Conservation (phyloP, 1,139 yeast genomes). For the Blastobotrys illinoisensis region DNA sequence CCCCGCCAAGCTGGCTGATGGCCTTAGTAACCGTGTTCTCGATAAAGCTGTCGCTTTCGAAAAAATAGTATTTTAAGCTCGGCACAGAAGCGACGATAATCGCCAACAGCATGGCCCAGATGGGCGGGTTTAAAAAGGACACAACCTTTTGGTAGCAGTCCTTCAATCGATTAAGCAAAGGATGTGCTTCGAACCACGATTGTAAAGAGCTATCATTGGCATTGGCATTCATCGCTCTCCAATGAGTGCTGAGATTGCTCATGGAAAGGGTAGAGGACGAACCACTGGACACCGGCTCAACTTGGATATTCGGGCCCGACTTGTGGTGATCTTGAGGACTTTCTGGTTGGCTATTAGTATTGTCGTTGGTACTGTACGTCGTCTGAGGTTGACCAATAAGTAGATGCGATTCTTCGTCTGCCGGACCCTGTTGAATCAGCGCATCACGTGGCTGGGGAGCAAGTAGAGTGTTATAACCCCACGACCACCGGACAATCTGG, state of each 20-base stretch:
- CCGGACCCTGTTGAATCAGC: constrained; percentile 9
- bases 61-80: constrained; percentile 57
- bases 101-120: constrained; percentile 84
- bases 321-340: neutral
- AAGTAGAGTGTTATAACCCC: constrained; percentile 79
- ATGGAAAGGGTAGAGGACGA: neutral
- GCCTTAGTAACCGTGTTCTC: constrained; percentile 75
- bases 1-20: constrained; percentile 72
- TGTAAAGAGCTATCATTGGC: neutral
- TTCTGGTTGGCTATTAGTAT: neutral
- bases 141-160: constrained; percentile 26
- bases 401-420: constrained; percentile 9
- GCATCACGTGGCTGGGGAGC: constrained; percentile 33
- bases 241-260: neutral
- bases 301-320: neutral
- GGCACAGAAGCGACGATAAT: constrained; percentile 81
- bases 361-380: neutral
- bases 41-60: constrained; percentile 57
- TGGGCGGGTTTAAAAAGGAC: constrained; percentile 84
- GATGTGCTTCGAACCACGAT: neutral
- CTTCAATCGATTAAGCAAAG: neutral
- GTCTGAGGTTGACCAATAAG: neutral
- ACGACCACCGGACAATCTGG: constrained; percentile 79
- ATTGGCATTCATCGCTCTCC: neutral
- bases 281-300: neutral